Evolutionary conservation across 176 grass and related monocot species (phyloP).

Genomic region (Carex scoparia): DNA sequence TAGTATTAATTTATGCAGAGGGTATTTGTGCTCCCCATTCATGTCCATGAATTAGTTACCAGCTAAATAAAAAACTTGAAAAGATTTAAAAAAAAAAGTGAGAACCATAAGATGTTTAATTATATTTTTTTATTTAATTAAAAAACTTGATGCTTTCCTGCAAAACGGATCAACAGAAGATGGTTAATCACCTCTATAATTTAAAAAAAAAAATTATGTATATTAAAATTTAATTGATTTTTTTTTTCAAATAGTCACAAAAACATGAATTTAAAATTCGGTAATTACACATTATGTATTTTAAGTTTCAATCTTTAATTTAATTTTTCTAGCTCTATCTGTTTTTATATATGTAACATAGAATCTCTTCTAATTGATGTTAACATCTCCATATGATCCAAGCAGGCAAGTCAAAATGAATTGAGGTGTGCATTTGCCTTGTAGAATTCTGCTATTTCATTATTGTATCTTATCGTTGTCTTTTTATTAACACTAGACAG

Average conservation of each 20-base stretch:
- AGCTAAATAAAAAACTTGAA: background rate
- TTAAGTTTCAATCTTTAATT: too few relatives aligned
- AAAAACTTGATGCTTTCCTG: too few relatives aligned
- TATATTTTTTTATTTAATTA: background rate
- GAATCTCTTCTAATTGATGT: background rate
- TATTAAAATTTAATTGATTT: too few relatives aligned
- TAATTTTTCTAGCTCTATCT: too few relatives aligned
- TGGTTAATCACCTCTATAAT: too few relatives aligned
- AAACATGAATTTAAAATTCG: too few relatives aligned
- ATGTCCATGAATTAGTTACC: background rate
- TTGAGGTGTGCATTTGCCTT: background rate
- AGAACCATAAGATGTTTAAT: background rate
- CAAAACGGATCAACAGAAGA: too few relatives aligned
- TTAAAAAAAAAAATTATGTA: too few relatives aligned
- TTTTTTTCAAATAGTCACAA: too few relatives aligned
- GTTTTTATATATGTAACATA: background rate
- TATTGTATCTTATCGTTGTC: background rate
- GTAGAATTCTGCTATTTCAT: background rate
- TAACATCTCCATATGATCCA: background rate
- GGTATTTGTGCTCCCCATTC: background rate
- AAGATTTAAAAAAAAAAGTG: background rate
- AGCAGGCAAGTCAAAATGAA: background rate
- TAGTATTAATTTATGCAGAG: background rate
- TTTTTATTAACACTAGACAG: too few relatives aligned
- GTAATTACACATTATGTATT: too few relatives aligned